Percentiles rank a stretch among this genome's conserved stretches.
These are phyloP conservation scores for Sphenostylis stenocarpa DNA, from an alignment of 306 rosid genomes.

Conservation along the genomic window DNA sequence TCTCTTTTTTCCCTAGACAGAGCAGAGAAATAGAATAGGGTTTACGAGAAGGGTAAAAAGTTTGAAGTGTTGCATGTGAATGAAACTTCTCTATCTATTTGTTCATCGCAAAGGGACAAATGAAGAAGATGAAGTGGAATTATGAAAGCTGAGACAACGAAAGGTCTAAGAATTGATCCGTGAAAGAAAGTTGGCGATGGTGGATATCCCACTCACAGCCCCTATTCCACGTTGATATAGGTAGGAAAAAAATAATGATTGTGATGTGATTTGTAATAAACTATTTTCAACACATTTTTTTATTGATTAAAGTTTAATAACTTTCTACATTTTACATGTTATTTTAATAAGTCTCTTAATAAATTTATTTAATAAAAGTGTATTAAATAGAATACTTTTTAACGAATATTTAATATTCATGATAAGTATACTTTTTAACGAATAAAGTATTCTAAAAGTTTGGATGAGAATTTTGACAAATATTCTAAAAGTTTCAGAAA, in stretches of 20 bases:
- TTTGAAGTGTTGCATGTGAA: background rate
- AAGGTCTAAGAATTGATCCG: background rate
- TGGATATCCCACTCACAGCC: background rate
- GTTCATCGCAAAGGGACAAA: background rate
- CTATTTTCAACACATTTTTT: no score
- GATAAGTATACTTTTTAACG: background rate
- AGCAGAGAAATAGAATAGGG: background rate
- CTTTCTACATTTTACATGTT: no score
- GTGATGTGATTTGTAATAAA: no score
- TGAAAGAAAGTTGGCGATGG: background rate
- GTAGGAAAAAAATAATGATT: no score
- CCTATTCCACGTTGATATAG: no score
- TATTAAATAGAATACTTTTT: no score
- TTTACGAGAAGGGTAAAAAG: background rate
- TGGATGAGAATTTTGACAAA: background rate
- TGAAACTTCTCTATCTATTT: background rate
- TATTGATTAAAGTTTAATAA: no score
- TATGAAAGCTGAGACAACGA: background rate
- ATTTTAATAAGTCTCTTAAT: no score
- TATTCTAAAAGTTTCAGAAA: background rate
- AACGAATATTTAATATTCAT: no score
- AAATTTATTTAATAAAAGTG: no score
- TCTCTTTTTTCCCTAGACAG: background rate
- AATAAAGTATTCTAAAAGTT: slow-evolving; percentile 3
- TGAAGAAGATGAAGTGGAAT: background rate